Evolutionary conservation across 2,329 filamentous ascomycete species (phyloP), one percentile per base, ranked within the genome.

Genomic region (Alternaria arborescens): DNA sequence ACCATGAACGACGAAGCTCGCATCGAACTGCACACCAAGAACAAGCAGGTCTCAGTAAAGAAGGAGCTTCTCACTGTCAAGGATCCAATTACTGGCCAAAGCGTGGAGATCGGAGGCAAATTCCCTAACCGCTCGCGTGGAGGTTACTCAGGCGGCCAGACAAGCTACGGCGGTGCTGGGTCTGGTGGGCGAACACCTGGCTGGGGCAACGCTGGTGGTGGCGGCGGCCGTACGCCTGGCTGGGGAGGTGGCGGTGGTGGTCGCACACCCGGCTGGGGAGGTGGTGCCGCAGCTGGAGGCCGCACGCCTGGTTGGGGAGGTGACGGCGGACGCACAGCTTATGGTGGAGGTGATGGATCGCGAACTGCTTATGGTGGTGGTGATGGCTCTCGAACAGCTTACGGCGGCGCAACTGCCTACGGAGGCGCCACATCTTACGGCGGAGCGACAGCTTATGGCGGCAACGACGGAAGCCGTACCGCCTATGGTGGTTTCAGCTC

Each of bases 21-120:
- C 65, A 91, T 99, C 42, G 95, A 99, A 80, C 83, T 99, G 40
- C 94, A 98, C 76, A 94, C 94, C 6, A 97, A 97, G 82, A 92
- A 89, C 81, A 98, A 97, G 83, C 91, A 92, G 16, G 88, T 98
- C 63, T 93, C 90, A 8, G 88, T 98, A 36, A 87, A 89, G 20
- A 96, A 96, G 75, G 89, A 91, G 11, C 87, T 90, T 58, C 82
- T 99, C n/a, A 87, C 87, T 24, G 91, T 96, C 80, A 94, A 94
- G 78, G 94, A 99, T 64, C 83, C 86, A 64, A 80, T 90, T 56
- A 94, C 91, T 4, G 94, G 93, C 46, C 87, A 89, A 57, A 86
- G 86, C n/a, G 90, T 97, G 63, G 90, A 94, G 67, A 88, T 84
- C 47, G 70, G 70, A 26, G 70, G 71, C 52, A 77, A 70, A 48